Evolutionary conservation across 345 rosid species (phyloP).

Genomic region (Lepidium sativum): DNA sequence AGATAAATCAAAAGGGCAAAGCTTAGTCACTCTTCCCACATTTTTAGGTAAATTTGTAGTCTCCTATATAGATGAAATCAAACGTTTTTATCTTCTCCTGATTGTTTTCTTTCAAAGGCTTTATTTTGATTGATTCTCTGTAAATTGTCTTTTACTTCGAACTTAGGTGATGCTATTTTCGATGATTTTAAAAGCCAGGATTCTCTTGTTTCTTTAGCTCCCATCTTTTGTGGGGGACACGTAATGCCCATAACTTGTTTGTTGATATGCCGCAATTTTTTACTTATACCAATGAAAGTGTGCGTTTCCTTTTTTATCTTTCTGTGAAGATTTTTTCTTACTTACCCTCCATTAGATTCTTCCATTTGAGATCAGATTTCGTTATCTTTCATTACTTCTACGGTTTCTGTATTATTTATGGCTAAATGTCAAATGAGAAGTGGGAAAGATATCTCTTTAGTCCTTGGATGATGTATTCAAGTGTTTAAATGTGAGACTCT

Average conservation of each 20-base stretch:
- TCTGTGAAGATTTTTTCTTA: background rate
- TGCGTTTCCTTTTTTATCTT: background rate
- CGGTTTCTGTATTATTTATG: background rate
- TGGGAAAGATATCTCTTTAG: background rate
- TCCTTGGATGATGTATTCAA: background rate
- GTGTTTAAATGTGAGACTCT: constrained; percentile 11
- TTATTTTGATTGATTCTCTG: constrained; percentile 26
- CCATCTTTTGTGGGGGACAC: constrained; percentile 17
- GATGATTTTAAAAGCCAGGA: background rate
- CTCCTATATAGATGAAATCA: background rate
- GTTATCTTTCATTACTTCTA: background rate
- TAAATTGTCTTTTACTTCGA: constrained; percentile 51
- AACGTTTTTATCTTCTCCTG: constrained; percentile 8
- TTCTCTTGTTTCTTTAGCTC: constrained; percentile 18
- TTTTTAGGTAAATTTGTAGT: constrained; percentile 11
- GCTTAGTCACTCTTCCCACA: constrained; percentile 21
- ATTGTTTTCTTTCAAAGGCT: background rate
- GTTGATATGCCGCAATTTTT: constrained; percentile 11
- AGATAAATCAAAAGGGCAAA: constrained; percentile 39
- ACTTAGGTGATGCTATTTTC: constrained; percentile 61
- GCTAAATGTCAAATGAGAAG: background rate
- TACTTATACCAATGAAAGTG: background rate
- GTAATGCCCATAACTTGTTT: constrained; percentile 24
- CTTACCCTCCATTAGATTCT: background rate
- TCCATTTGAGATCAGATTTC: background rate